phyloP scores from a whole-genome alignment of 345 rosid species.

The Arabis alpina region DNA sequence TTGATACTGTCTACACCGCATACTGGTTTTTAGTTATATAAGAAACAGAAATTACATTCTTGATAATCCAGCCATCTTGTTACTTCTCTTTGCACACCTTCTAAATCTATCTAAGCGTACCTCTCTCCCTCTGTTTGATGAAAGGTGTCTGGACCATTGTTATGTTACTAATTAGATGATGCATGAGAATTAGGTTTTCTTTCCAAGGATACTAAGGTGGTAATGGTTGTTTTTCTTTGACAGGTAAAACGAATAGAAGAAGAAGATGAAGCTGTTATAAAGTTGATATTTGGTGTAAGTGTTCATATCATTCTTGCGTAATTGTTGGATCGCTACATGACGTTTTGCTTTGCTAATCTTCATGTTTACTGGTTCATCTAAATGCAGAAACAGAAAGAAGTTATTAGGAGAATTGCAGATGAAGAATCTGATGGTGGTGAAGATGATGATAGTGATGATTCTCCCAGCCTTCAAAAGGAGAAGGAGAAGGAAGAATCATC shows the following conservation, averaged over 20 bases:
- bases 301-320: slow-evolving; percentile 18
- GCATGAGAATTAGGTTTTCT: too few relatives aligned
- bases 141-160: slow-evolving; percentile 15
- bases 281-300: slow-evolving; percentile 64
- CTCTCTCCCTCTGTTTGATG: not conserved
- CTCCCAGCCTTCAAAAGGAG: slow-evolving; percentile 32
- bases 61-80: slow-evolving; percentile 5
- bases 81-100: not conserved
- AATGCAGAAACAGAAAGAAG: slow-evolving; percentile 53
- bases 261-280: slow-evolving; percentile 76
- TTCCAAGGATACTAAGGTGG: not conserved
- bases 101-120: not conserved
- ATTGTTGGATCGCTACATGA: not conserved
- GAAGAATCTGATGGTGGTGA: slow-evolving; percentile 52
- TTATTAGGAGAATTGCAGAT: slow-evolving; percentile 63
- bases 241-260: slow-evolving; percentile 68
- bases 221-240: slow-evolving; percentile 1
- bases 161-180: not conserved
- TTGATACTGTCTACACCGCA: not conserved
- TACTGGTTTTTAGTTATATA: slow-evolving; percentile 1
- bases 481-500: slow-evolving; percentile 38
- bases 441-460: slow-evolving; percentile 22
- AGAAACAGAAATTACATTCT: not conserved
- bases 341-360: slow-evolving; percentile 11
- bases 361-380: slow-evolving; percentile 20